These are phyloP conservation scores for Termitomyces sp. DNA, from an alignment of 768 basidiomycete genomes.

Conservation along the genomic window DNA sequence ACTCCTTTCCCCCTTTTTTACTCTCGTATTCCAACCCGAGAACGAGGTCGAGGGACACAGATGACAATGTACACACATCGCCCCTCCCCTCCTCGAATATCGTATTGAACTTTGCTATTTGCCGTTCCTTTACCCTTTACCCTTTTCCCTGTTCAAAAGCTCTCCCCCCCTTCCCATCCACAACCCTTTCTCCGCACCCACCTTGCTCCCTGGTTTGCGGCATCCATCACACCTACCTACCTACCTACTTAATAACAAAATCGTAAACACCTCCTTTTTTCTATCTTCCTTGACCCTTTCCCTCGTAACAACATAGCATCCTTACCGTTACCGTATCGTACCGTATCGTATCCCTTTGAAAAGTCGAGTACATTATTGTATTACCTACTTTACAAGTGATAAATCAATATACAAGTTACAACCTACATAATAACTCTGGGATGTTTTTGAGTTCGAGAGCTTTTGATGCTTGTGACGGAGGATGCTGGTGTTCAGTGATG, in stretches of 20 bases:
- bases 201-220: too few relatives aligned
- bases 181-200: too few relatives aligned
- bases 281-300: neutral
- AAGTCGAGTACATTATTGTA: conserved; percentile 1
- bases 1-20: neutral
- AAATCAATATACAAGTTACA: neutral
- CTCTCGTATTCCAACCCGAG: neutral
- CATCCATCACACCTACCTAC: neutral
- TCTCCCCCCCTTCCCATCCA: neutral
- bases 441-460: too few relatives aligned
- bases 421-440: neutral
- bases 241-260: neutral
- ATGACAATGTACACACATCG: neutral
- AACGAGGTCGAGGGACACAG: neutral
- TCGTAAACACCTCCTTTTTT: neutral
- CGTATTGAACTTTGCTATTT: neutral
- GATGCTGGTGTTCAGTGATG: too few relatives aligned
- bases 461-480: too few relatives aligned
- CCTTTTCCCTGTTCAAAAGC: neutral
- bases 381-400: conserved; percentile 1
- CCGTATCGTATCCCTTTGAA: neutral
- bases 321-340: neutral
- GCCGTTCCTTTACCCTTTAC: neutral
- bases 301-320: neutral
- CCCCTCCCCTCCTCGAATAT: neutral